These are phyloP conservation scores for Kwoniella shandongensis DNA, from an alignment of 768 basidiomycete genomes.

Conservation along the genomic window DNA sequence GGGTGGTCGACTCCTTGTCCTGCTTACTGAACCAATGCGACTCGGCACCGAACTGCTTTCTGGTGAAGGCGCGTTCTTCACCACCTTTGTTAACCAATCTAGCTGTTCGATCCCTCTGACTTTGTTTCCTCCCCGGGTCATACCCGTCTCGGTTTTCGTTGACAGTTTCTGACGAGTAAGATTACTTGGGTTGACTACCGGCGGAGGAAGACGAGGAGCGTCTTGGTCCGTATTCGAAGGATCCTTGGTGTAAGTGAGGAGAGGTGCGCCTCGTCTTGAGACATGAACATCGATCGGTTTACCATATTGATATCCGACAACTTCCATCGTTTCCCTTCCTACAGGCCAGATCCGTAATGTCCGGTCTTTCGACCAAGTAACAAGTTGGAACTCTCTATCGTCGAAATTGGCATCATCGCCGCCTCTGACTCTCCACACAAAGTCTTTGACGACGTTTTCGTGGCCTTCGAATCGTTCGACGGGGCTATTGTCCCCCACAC, in stretches of 20 bases:
- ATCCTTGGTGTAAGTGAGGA: conserved; percentile 50
- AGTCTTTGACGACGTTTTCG: conserved; percentile 92
- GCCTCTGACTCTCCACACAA: conserved; percentile 79
- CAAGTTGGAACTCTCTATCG: conserved; percentile 63
- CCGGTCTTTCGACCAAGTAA: conserved; percentile 86
- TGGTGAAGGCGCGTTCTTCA: conserved; percentile 36
- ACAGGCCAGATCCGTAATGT: conserved; percentile 90
- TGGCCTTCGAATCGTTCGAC: conserved; percentile 83
- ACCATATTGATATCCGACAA: conserved; percentile 53
- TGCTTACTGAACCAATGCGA: conserved; percentile 41
- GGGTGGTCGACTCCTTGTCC: conserved; percentile 30
- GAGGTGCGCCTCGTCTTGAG: conserved; percentile 49
- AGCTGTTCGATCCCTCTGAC: conserved; percentile 49
- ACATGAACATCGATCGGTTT: conserved; percentile 52
- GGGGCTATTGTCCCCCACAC: conserved; percentile 51
- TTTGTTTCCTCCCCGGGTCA: conserved; percentile 50
- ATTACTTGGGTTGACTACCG: conserved; percentile 40
- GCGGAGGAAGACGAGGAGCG: conserved; percentile 22
- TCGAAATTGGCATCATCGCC: conserved; percentile 58
- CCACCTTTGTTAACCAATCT: conserved; percentile 49
- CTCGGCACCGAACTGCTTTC: conserved; percentile 27
- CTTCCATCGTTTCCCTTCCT: conserved; percentile 59
- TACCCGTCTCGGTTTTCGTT: conserved; percentile 35
- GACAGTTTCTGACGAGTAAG: conserved; percentile 34
- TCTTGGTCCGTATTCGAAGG: conserved; percentile 14